A percentile compares a stretch with the other conserved stretches of the same genome.
These are phyloP conservation scores for Xylariaceae sp. DNA, from an alignment of 2,329 filamentous ascomycete genomes.

Conservation along the genomic window DNA sequence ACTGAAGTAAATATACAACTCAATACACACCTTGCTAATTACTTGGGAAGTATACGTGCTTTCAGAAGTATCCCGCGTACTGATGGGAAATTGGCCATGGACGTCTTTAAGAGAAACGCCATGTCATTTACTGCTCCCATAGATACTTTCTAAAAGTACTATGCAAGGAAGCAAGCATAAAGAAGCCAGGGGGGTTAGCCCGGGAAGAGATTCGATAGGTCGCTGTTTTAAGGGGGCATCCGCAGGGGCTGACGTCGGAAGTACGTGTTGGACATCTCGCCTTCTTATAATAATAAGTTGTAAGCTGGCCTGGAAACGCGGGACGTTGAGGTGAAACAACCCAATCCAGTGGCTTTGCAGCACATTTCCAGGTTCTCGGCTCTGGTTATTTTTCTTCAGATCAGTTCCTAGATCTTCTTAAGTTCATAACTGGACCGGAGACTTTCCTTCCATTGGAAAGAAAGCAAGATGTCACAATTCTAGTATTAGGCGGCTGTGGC, in stretches of 20 bases:
- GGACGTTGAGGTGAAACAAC: conserved; percentile 6
- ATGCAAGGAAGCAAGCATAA: conserved; percentile 3
- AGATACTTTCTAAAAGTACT: too few species aligned
- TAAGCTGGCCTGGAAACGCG: conserved; percentile 13
- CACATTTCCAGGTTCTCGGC: conserved; percentile 12
- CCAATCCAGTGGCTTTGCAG: conserved; percentile 4
- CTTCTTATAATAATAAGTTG: conserved; percentile 3
- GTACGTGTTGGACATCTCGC: conserved; percentile 2
- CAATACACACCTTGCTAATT: too few species aligned
- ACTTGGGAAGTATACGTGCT: too few species aligned
- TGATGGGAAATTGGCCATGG: too few species aligned
- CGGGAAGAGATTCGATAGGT: conserved; percentile 12
- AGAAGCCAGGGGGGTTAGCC: conserved; percentile 1
- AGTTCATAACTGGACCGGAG: conserved; percentile 12
- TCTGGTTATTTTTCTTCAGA: neutral
- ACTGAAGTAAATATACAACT: too few species aligned
- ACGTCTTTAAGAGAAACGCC: too few species aligned
- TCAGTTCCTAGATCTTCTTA: neutral
- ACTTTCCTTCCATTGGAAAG: too few species aligned
- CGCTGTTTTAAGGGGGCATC: conserved; percentile 21
- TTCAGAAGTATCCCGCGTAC: too few species aligned
- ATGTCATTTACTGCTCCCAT: too few species aligned
- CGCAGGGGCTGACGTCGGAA: conserved; percentile 5
- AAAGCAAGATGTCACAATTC: conserved; percentile 15
- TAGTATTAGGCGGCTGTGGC: conserved; percentile 15